These are phyloP conservation scores for Diplogelasinospora grovesii DNA, from an alignment of 495 filamentous ascomycete species.

Conservation along the genomic window DNA sequence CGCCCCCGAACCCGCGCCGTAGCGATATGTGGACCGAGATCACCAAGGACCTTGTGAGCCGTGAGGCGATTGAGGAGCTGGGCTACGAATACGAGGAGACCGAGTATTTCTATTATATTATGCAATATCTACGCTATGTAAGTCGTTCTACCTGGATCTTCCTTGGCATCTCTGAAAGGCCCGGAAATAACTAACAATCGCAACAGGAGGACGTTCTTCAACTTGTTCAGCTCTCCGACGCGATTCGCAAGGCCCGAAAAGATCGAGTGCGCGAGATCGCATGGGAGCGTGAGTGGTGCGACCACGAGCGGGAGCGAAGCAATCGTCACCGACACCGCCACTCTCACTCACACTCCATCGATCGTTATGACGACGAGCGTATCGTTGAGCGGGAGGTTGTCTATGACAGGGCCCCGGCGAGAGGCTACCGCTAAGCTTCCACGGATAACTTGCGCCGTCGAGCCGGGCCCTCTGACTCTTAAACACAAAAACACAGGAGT, in stretches of 20 bases:
- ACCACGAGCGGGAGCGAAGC: constrained; percentile 40
- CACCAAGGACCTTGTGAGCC: constrained; percentile 83
- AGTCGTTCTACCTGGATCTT: constrained; percentile 29
- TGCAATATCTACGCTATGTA: constrained; percentile 84
- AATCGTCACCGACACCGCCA: constrained; percentile 16
- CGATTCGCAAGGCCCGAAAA: constrained; percentile 69
- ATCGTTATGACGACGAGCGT: constrained; percentile 47
- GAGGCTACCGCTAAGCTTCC: constrained; percentile 21
- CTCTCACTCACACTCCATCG: constrained; percentile 25
- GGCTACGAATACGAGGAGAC: constrained; percentile 94
- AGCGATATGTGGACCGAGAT: constrained; percentile 94
- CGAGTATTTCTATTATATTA: constrained; percentile 82
- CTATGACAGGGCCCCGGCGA: constrained; percentile 37
- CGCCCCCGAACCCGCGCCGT: constrained; percentile 34
- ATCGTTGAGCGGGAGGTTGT: constrained; percentile 53
- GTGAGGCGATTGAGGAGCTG: constrained; percentile 76
- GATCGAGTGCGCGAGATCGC: constrained; percentile 76
- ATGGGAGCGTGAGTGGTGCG: constrained; percentile 66
- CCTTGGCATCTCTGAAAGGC: background rate
- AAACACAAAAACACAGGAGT: background rate
- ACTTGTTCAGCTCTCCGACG: constrained; percentile 73
- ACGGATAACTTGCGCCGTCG: background rate
- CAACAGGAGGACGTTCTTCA: constrained; percentile 77
- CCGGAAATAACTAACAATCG: constrained; percentile 16
- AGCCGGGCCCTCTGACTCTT: background rate